Base-by-base conservation (phyloP, 345 rosid species). In the Nephelium lappaceum region DNA sequence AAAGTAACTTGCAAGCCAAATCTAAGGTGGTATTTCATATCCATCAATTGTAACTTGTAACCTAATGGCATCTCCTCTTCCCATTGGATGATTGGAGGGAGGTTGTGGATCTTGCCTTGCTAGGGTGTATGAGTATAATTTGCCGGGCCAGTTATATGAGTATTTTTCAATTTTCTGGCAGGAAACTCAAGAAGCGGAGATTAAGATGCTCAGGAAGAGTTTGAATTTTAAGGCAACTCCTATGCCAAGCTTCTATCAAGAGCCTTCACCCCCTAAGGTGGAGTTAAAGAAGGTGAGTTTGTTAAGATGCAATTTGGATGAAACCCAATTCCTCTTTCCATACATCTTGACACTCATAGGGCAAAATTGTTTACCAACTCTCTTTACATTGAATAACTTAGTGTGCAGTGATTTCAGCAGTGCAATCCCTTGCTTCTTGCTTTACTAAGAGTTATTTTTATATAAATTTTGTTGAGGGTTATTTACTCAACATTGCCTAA, bases 151-250 rank as follows among this genome's bases (percentile, higher is more conserved):
- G 8, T 6, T 25, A 10, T 19, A 43, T 43, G 18, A 67, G 5
- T 42, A 69, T 43, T 27, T 25, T 45, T 80, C 36, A 68, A 57
- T 82, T 23, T 45, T 68, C 72, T 67, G 67, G 12, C 85, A 97
- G 99, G 98, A 97, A 90, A 85, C 93, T 66, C 98, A 92, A 89
- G 97, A 97, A 79, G 99, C 98, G 60, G 99, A 97, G 88, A 86
- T 97, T 72, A 92, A 87, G 89, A 79, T 86, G 91, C 86, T 97
- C 47, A 89, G 99, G 86, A 97, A 94, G 86, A 94, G 93, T 84
- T 87, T 97, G 89, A 86, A 80, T 82, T 97, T 97, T 84, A 97
- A 93, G 84, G 99, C 99, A 69, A 94, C 98, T 53, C 99, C 99
- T 10, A 92, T 97, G 98, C 98, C 99, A 16, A 91, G 83, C 83